Evolutionary conservation across 768 basidiomycete genomes (phyloP).

Genomic region (Baorangia bicolor): DNA sequence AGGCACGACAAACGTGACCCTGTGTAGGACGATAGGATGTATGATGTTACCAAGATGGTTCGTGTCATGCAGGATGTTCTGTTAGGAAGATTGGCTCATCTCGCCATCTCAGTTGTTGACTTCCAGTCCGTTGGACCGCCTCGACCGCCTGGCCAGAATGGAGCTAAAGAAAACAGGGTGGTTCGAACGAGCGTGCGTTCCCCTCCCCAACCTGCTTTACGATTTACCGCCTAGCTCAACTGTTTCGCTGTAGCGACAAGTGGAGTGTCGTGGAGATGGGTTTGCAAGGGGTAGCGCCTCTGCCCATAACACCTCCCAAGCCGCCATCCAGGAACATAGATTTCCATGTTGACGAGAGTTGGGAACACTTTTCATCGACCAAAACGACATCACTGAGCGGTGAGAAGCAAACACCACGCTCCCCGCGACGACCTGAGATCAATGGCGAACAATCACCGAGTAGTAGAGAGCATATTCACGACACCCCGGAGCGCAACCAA

Average conservation of each 20-base stretch:
- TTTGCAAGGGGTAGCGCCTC: constrained; percentile 7
- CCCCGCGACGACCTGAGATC: not conserved
- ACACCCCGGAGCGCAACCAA: not conserved
- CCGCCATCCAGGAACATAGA: not conserved
- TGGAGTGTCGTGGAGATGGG: constrained; percentile 29
- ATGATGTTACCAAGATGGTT: constrained; percentile 30
- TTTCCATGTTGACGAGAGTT: not conserved
- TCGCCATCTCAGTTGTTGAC: constrained; percentile 16
- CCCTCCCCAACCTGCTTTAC: not conserved
- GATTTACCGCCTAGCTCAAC: not conserved
- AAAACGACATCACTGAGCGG: not conserved
- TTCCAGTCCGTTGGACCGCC: constrained; percentile 30
- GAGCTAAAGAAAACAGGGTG: constrained; percentile 33
- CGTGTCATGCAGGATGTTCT: not conserved
- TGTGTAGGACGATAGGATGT: constrained; percentile 13
- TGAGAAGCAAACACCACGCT: not conserved
- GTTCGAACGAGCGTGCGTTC: constrained; percentile 29
- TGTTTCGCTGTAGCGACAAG: constrained; percentile 22
- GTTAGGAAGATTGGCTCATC: constrained; percentile 6
- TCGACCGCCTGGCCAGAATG: constrained; percentile 27
- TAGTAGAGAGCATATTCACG: not conserved
- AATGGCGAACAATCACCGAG: not conserved
- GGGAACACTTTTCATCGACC: not conserved
- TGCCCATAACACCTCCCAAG: constrained; percentile 11
- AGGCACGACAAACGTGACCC: not conserved